phyloP scores from a whole-genome alignment of 805 yeast genomes.

The Candida vartiovaarae region DNA sequence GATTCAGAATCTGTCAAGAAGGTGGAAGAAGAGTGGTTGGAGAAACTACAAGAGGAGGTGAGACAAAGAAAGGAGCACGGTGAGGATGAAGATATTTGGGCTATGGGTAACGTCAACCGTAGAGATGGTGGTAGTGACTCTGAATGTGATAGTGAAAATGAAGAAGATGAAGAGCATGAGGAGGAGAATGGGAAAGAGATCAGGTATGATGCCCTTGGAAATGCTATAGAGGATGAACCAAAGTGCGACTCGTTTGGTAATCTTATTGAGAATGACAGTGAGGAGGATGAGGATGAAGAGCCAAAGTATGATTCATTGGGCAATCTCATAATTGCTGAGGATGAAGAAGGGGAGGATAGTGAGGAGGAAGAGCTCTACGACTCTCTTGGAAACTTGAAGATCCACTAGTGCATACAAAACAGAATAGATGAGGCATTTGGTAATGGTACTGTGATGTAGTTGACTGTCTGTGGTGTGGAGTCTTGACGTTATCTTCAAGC shows the following conservation, averaged over 20 bases:
- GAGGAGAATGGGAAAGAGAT: slow-evolving; percentile 15
- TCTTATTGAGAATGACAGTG: not conserved
- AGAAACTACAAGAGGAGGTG: slow-evolving; percentile 56
- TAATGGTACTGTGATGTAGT: no score
- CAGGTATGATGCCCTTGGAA: slow-evolving; percentile 18
- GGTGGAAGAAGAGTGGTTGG: slow-evolving; percentile 75
- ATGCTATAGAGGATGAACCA: slow-evolving; percentile 1
- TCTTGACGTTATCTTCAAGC: no score
- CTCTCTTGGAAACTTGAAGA: slow-evolving; percentile 4
- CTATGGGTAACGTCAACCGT: slow-evolving; percentile 71
- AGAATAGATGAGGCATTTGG: no score
- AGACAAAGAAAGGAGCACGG: slow-evolving; percentile 50
- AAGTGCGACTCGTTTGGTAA: not conserved
- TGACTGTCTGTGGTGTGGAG: no score
- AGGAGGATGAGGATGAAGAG: not conserved
- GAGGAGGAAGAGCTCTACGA: not conserved
- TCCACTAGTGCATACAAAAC: not conserved
- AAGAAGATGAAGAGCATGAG: slow-evolving; percentile 16
- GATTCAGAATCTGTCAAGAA: slow-evolving; percentile 65
- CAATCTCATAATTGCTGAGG: not conserved
- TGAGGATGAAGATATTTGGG: slow-evolving; percentile 60
- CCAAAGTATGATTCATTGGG: not conserved
- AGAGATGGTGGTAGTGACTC: slow-evolving; percentile 24
- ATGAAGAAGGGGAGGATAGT: not conserved
- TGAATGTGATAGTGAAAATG: slow-evolving; percentile 17